phyloP scores from a whole-genome alignment of 176 grass and related monocot species.

The Typha latifolia region DNA sequence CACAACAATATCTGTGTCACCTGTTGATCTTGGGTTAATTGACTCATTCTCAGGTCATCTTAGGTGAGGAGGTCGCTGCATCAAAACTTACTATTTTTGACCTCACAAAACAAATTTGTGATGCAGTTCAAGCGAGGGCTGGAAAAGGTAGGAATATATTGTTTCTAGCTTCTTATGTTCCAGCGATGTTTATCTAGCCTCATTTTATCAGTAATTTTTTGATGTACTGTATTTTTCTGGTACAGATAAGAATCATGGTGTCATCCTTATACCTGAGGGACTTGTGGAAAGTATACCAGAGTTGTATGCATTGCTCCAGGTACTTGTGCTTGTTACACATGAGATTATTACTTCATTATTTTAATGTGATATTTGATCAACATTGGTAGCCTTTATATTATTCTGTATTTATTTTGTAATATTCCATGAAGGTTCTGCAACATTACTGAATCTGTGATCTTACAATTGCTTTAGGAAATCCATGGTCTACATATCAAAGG shows the following conservation, averaged over 20 bases:
- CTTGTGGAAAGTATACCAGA: constrained; percentile 98
- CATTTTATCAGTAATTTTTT: constrained; percentile 2
- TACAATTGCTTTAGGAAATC: constrained; percentile 56
- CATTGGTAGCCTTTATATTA: not conserved
- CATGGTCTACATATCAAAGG: constrained; percentile 75
- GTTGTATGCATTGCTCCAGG: constrained; percentile 93
- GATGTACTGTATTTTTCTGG: constrained; percentile 4
- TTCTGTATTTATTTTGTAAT: constrained; percentile 15
- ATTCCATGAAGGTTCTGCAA: not conserved
- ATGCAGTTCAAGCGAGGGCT: constrained; percentile 78
- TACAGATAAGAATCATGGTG: constrained; percentile 88
- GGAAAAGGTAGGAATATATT: constrained; percentile 43
- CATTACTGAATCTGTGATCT: not conserved
- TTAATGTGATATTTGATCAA: not conserved
- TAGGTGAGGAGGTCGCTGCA: constrained; percentile 89
- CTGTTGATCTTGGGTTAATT: not conserved
- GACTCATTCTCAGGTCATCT: constrained; percentile 52
- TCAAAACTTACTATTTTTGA: constrained; percentile 98
- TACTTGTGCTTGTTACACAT: constrained; percentile 8
- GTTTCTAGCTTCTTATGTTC: not conserved
- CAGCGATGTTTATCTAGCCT: constrained; percentile 13
- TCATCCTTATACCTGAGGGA: constrained; percentile 94
- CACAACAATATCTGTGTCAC: not conserved
- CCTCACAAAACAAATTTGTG: constrained; percentile 95
- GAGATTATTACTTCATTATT: not conserved